A percentile compares a stretch with the other conserved stretches of the same genome.
Evolutionary conservation across 1,139 yeast genomes (phyloP).

Genomic region (Taphrina populina): DNA sequence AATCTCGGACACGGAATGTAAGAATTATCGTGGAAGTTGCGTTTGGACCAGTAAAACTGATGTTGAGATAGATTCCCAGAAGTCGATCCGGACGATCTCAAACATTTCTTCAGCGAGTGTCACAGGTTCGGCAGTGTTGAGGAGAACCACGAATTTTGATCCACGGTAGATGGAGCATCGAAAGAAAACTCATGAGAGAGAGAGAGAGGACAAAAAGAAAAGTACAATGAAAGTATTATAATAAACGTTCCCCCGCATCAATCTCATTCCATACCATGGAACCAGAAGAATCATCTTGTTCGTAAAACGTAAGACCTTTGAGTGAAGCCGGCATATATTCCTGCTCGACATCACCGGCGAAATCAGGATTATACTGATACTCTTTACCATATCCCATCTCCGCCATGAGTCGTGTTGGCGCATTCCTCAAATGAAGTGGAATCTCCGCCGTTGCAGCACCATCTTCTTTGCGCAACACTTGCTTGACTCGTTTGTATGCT

Average conservation of each 20-base stretch:
- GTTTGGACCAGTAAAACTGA: neutral
- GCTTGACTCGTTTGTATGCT: constrained; percentile 68
- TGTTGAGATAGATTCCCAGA: constrained; percentile 24
- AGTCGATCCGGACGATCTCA: constrained; percentile 35
- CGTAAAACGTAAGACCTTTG: constrained; percentile 48
- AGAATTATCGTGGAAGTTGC: neutral
- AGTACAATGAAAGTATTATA: neutral
- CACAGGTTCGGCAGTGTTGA: constrained; percentile 33
- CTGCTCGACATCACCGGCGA: constrained; percentile 71
- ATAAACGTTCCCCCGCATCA: constrained; percentile 13
- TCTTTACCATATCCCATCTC: constrained; percentile 81
- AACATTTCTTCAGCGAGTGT: constrained; percentile 34
- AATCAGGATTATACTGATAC: constrained; percentile 85
- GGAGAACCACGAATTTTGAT: constrained; percentile 26
- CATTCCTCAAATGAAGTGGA: constrained; percentile 83
- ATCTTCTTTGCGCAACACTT: constrained; percentile 58
- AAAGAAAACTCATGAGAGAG: neutral
- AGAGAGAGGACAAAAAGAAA: neutral
- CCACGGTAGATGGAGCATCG: neutral
- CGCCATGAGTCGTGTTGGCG: constrained; percentile 87
- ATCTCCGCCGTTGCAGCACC: constrained; percentile 60
- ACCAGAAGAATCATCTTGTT: neutral
- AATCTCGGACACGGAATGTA: constrained; percentile 36
- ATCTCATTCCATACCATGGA: neutral
- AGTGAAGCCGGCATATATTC: constrained; percentile 62